Base-by-base conservation (phyloP, 768 basidiomycete genomes). In the Leucosporidium creatinivorum region DNA sequence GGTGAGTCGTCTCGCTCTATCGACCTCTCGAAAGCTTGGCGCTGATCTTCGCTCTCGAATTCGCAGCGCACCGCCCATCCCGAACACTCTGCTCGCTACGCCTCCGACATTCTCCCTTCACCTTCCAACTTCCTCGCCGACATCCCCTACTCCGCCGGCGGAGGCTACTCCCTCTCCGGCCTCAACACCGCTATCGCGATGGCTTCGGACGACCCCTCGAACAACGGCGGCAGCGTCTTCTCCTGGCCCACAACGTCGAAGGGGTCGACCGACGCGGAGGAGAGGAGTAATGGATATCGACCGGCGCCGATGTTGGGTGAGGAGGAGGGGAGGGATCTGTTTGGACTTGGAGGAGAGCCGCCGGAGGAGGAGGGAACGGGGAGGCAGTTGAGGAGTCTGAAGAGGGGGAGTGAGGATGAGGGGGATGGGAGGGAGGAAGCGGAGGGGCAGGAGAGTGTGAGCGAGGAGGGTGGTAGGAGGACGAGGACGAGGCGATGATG, bases 51-150 rank as follows among this genome's bases (percentile, higher is more conserved):
- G 3, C 19, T 13, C 26, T 36, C 30, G 19, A 4, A 3, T 13
- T 3, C 25, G 3, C 60, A 68, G 63, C 33, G 47, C n/a, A 69
- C 63, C 26, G 68, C 56, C 21, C 50, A 65, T 1, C 69, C 69
- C 39, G 1, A 19, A 18, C 31, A 28, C 13, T 4, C 25, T 47
- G 58, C 65, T 1, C 67, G 67, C 4, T 72, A 63, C 55, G 70
- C 70, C 7, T 49, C 62, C 21, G 67, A 72, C 50, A 54, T 72
- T 15, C 59, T 72, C 10, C 65, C 70, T 5, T 61, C 66, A 8
- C 65, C 61, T 30, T 68, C 70, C 3, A 60, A 62, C 0, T 72
- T 72, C 65, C 68, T 61, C 65, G 63, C 63, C 39, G 36, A 54
- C 48, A 21, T 17, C 33, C 1, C 21, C 1, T 8, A 18, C 36